Evolutionary conservation across 495 filamentous ascomycete genomes (phyloP).

Genomic region (Penicillium tannophilum): DNA sequence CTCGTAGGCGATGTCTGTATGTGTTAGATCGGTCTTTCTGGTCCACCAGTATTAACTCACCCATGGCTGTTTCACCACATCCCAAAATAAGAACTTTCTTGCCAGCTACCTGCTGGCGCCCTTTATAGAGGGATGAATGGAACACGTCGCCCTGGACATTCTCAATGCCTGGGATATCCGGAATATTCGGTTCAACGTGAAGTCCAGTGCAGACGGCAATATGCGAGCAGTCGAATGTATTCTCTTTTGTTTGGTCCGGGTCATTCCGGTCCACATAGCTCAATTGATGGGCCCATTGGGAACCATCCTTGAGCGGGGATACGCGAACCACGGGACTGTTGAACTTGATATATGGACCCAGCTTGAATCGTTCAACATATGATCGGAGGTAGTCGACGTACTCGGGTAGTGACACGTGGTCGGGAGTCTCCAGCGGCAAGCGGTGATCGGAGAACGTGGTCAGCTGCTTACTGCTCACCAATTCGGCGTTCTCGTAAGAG

Average conservation of each 20-base stretch:
- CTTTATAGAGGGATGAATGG: slow-evolving; percentile 22
- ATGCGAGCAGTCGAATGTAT: slow-evolving; percentile 18
- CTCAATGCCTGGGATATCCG: slow-evolving; percentile 19
- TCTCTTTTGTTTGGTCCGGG: slow-evolving; percentile 8
- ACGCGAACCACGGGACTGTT: slow-evolving; percentile 17
- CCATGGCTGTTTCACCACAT: slow-evolving; percentile 24
- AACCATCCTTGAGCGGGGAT: slow-evolving; percentile 6
- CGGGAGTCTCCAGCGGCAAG: slow-evolving; percentile 17
- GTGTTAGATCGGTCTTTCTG: not conserved
- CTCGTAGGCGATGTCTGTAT: slow-evolving; percentile 22
- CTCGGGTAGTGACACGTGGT: slow-evolving; percentile 19
- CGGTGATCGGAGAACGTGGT: slow-evolving; percentile 24
- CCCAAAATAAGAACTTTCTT: slow-evolving; percentile 18
- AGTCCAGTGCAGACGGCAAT: slow-evolving; percentile 23
- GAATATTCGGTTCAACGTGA: slow-evolving; percentile 22
- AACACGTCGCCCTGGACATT: slow-evolving; percentile 21
- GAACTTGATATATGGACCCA: slow-evolving; percentile 16
- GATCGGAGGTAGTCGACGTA: slow-evolving; percentile 23
- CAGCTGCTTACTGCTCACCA: slow-evolving; percentile 21
- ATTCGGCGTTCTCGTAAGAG: slow-evolving; percentile 21
- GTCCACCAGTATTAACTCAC: slow-evolving; percentile 4
- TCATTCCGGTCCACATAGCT: slow-evolving; percentile 12
- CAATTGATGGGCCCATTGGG: slow-evolving; percentile 18
- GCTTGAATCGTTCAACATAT: slow-evolving; percentile 18
- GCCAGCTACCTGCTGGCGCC: slow-evolving; percentile 16